A percentile compares a stretch with the other conserved stretches of the same genome.
phyloP scores from a whole-genome alignment of 192 early-diverging fungal genomes.

The Polychytrium aggregatum region DNA sequence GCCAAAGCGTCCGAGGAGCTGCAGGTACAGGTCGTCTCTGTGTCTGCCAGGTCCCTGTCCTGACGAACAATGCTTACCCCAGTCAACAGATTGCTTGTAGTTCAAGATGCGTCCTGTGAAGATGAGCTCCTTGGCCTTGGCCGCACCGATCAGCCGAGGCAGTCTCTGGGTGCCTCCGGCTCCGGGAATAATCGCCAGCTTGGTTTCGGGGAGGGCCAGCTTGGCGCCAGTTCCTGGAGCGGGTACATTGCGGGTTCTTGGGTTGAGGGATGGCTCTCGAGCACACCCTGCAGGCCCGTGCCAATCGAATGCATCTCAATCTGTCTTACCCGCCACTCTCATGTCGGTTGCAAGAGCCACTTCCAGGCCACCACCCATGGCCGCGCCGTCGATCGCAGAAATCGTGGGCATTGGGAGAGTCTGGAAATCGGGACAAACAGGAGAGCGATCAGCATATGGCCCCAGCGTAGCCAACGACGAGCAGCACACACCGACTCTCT shows the following conservation, averaged over 20 bases:
- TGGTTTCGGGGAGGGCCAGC: slow-evolving; percentile 85
- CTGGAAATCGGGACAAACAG: slow-evolving; percentile 12
- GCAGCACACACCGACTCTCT: too few species aligned
- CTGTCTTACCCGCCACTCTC: slow-evolving; percentile 72
- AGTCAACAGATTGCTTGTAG: slow-evolving; percentile 46
- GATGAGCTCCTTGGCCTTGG: slow-evolving; percentile 87
- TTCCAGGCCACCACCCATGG: slow-evolving; percentile 88
- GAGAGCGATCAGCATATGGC: slow-evolving; percentile 2
- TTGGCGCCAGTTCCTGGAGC: slow-evolving; percentile 44
- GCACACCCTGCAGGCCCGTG: background rate
- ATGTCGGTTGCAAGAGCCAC: slow-evolving; percentile 83
- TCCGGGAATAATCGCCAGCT: slow-evolving; percentile 90
- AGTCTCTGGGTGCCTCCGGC: slow-evolving; percentile 93
- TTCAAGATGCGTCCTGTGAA: slow-evolving; percentile 70
- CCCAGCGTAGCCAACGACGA: background rate
- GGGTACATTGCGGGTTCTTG: too few species aligned
- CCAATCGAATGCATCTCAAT: background rate
- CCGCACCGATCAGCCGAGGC: slow-evolving; percentile 70
- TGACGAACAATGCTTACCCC: slow-evolving; percentile 26
- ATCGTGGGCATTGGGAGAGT: slow-evolving; percentile 87
- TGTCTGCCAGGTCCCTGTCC: too few species aligned
- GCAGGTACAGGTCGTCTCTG: too few species aligned
- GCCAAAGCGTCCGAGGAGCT: too few species aligned
- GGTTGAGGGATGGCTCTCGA: slow-evolving; percentile 1
- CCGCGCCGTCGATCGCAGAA: slow-evolving; percentile 84